Conservation (phyloP, 106 monocot species). For the Chionographis japonica region DNA sequence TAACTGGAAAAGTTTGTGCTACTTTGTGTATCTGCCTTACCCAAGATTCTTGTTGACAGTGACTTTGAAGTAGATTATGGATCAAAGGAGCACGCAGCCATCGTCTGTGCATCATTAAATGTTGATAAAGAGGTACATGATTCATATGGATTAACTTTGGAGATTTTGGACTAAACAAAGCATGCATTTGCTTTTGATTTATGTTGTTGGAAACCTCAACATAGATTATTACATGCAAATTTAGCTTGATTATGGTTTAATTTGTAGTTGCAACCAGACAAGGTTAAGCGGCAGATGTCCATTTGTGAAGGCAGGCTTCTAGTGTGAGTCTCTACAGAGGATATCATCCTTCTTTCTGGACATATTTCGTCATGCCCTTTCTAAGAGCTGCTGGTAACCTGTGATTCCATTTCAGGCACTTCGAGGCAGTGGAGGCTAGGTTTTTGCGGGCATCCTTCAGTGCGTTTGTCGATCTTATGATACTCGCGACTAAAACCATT, state of each 20-base stretch:
- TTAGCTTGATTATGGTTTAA: not conserved
- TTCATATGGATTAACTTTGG: not conserved
- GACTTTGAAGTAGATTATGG: slow-evolving; percentile 90
- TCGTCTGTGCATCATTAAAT: slow-evolving; percentile 65
- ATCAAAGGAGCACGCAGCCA: slow-evolving; percentile 65
- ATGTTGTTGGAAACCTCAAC: not conserved
- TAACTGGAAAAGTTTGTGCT: not conserved
- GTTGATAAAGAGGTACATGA: slow-evolving; percentile 84
- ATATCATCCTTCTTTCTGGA: not conserved
- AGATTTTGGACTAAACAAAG: too few relatives aligned
- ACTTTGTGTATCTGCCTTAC: not conserved
- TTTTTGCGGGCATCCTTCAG: slow-evolving; percentile 89
- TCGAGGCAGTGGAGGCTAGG: slow-evolving; percentile 88
- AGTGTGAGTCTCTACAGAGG: slow-evolving; percentile 49
- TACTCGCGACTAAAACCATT: slow-evolving; percentile 66
- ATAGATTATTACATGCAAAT: not conserved
- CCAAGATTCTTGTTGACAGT: slow-evolving; percentile 27
- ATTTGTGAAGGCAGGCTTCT: slow-evolving; percentile 58
- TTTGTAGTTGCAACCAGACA: slow-evolving; percentile 88
- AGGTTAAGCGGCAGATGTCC: slow-evolving; percentile 74
- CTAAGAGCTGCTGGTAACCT: not conserved
- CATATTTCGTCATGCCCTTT: not conserved
- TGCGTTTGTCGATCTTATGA: slow-evolving; percentile 61
- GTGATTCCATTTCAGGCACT: slow-evolving; percentile 36
- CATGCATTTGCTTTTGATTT: not conserved